Base-by-base conservation (phyloP, 805 yeast species). In the Saccharomycopsis javanensis region DNA sequence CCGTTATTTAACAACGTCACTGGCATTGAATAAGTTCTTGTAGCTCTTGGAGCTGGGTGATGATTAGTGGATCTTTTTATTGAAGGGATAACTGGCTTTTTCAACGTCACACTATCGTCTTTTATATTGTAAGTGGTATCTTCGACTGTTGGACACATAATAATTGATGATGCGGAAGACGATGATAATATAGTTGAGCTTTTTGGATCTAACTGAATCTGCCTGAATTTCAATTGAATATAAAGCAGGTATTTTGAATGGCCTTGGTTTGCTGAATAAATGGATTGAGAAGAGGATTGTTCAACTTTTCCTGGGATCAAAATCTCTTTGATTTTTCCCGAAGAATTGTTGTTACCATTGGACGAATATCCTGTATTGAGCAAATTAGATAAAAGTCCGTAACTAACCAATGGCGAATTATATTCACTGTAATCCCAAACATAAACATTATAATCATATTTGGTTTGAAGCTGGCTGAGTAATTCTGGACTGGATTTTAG, bases 31-130 rank as follows among this genome's bases (percentile, higher is more conserved):
- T 73, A 76, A 1, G 79, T 74, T 64, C 78, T 68, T 31, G 64
- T 69, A 4, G 79, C 79, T 62, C 71, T 74, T 55, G 76, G 78
- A n/a, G 78, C 78, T 2, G 77, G 77, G 37, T 66, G 69, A 46
- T 72, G 72, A 61, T 74, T 74, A n/a, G 72, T 73, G 55, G 65
- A 68, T 54, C 77, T 67, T 50, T 65, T 28, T 50, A 13, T 38
- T 8, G 53, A 16, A 16, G 55, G 55, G 8, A 23, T 31, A 6
- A 25, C 35, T 6, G 35, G 18, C 8, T 45, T 37, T 34, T 46
- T 42, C 35, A 18, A 35, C 23, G 25, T 10, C 4, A 10, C n/a
- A 5, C 15, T 45, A 13, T 34, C 16, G 4, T 30, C n/a, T 23
- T 23, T 53, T 23, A 4, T 13, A 16, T 20, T 34, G 46, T 28